Conservation (phyloP, 192 early-diverging fungal species). For the Coemansia sp. region DNA sequence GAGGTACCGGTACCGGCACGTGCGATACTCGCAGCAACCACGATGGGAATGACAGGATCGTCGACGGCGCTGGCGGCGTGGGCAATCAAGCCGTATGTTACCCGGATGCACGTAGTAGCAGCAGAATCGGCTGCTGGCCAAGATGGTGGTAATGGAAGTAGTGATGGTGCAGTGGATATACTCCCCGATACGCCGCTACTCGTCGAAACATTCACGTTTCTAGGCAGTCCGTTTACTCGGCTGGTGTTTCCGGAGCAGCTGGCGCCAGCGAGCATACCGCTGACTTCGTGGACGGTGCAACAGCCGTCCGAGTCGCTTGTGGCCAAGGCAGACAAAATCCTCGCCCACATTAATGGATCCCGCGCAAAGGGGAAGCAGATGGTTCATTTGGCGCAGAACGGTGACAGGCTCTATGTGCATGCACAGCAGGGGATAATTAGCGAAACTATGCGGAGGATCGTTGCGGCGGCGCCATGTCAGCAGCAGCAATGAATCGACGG, state of each 20-base stretch:
- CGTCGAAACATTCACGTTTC: conserved; percentile 38
- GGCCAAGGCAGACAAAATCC: conserved; percentile 10
- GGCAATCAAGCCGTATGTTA: conserved; percentile 43
- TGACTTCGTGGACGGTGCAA: conserved; percentile 35
- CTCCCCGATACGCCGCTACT: conserved; percentile 27
- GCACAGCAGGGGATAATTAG: conserved; percentile 25
- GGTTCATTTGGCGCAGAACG: conserved; percentile 19
- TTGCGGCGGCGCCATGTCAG: conserved; percentile 26
- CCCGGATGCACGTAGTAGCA: conserved; percentile 9
- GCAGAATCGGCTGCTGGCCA: neutral
- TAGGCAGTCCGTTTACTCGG: conserved; percentile 25
- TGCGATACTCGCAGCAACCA: conserved; percentile 37
- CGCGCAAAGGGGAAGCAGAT: conserved; percentile 4
- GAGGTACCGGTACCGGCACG: conserved; percentile 43
- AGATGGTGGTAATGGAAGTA: neutral
- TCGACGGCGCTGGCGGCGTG: conserved; percentile 41
- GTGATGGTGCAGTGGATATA: neutral
- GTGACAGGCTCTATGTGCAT: conserved; percentile 43
- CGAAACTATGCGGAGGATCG: conserved; percentile 30
- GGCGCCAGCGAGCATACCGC: conserved; percentile 25
- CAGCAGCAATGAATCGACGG: neutral
- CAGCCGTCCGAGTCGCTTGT: conserved; percentile 7
- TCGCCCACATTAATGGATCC: conserved; percentile 24
- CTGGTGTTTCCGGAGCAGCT: conserved; percentile 40
- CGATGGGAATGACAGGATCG: conserved; percentile 45